Conservation (phyloP, 208 protist species). For the Tritrichomonas musculus region DNA sequence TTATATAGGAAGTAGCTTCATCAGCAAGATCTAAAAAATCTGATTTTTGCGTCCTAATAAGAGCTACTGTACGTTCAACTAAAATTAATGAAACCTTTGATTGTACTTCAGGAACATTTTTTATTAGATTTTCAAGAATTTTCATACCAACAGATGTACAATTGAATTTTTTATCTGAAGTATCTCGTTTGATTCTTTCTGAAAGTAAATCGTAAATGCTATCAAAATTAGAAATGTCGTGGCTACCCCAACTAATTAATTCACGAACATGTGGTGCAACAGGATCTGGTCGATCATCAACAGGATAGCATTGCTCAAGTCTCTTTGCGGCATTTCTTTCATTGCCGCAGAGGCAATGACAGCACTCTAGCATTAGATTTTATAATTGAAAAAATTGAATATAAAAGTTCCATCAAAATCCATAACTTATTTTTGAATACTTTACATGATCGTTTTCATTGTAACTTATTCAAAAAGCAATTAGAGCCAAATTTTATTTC, state of each 20-base stretch:
- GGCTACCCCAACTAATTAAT: neutral
- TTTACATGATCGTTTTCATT: too few species aligned
- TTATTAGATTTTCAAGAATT: neutral
- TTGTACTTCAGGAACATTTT: constrained; percentile 1
- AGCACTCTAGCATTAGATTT: constrained; percentile 18
- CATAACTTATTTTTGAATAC: too few species aligned
- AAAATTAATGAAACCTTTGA: neutral
- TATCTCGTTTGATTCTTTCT: neutral
- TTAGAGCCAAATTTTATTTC: too few species aligned
- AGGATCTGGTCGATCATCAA: neutral
- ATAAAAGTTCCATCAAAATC: too few species aligned
- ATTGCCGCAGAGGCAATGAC: constrained; percentile 14
- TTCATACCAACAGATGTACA: neutral
- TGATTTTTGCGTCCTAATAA: neutral
- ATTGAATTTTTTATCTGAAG: neutral
- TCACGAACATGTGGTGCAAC: neutral
- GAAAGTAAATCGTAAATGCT: neutral
- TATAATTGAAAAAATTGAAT: too few species aligned
- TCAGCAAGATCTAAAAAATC: neutral
- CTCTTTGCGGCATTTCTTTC: neutral
- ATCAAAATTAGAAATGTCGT: neutral
- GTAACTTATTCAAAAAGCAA: too few species aligned
- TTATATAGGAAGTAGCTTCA: neutral
- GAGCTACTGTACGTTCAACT: too few species aligned
- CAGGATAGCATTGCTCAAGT: neutral